phyloP scores from a whole-genome alignment of 139 green algal genomes.

The Klebsormidium nitens region DNA sequence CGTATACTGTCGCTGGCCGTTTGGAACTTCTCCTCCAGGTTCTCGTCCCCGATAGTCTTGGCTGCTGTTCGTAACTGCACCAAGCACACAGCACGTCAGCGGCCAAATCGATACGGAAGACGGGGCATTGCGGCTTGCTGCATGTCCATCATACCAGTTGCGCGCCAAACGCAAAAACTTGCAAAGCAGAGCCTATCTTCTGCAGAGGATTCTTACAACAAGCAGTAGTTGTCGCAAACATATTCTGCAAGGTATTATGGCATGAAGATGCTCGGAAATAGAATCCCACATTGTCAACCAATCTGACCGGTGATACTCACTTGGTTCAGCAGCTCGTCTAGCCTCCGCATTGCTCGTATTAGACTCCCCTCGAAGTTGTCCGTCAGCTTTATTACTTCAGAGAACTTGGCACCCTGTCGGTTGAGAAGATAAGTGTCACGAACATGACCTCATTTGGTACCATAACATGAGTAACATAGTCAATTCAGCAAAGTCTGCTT shows the following conservation, averaged over 20 bases:
- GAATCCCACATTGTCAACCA: no score
- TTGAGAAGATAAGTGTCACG: no score
- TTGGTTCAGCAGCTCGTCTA: slow-evolving; percentile 57
- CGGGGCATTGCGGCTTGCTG: neutral
- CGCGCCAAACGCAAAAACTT: no score
- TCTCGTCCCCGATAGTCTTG: slow-evolving; percentile 61
- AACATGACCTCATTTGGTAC: no score
- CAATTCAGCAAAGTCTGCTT: no score
- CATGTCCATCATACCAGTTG: no score
- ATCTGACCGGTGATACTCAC: no score
- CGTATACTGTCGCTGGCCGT: slow-evolving; percentile 61
- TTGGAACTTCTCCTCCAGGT: slow-evolving; percentile 67
- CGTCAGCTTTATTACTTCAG: slow-evolving; percentile 56
- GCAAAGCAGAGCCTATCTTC: slow-evolving; percentile 4
- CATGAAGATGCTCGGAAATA: neutral
- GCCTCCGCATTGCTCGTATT: slow-evolving; percentile 69
- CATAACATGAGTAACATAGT: no score
- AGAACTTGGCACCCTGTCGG: slow-evolving; percentile 25
- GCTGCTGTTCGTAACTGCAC: slow-evolving; percentile 70
- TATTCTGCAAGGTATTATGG: neutral
- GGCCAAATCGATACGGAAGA: no score
- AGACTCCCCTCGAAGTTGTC: slow-evolving; percentile 92
- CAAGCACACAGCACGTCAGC: slow-evolving; percentile 33
- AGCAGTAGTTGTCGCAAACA: neutral
- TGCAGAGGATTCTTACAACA: neutral